Conservation (phyloP, 148 eudicot species). For the Suaeda aralocaspica region DNA sequence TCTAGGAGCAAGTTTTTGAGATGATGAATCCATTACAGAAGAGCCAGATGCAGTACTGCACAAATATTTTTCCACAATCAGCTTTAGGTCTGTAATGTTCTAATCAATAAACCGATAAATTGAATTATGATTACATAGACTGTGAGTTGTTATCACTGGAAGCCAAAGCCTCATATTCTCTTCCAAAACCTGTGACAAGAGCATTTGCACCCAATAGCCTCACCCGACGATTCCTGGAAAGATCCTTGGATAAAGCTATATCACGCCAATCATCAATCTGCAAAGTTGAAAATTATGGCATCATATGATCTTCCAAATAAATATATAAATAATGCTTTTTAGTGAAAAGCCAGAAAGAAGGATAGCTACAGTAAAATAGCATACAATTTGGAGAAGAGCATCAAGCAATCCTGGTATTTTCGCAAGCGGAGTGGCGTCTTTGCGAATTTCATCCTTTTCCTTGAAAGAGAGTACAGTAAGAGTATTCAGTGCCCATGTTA, state of each 20-base stretch:
- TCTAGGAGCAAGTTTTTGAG: conserved; percentile 46
- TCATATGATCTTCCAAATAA: neutral
- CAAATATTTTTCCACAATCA: conserved; percentile 21
- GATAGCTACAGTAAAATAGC: conserved; percentile 26
- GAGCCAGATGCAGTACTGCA: conserved; percentile 54
- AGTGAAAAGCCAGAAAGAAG: neutral
- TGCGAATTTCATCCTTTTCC: conserved; percentile 93
- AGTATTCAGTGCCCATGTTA: conserved; percentile 90
- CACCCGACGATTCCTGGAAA: conserved; percentile 57
- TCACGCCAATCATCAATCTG: conserved; percentile 99
- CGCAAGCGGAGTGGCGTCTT: conserved; percentile 87
- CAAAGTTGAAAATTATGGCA: conserved; percentile 14
- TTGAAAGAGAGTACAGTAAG: conserved; percentile 87
- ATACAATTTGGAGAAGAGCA: conserved; percentile 95
- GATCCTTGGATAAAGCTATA: conserved; percentile 74
- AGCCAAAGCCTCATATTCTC: conserved; percentile 59
- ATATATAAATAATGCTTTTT: too few relatives aligned
- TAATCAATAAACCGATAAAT: neutral
- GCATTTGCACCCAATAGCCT: conserved; percentile 75
- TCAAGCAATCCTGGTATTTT: conserved; percentile 89
- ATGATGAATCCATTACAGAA: conserved; percentile 45
- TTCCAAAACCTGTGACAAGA: conserved; percentile 84
- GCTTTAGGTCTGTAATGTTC: neutral
- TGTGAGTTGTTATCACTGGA: conserved; percentile 37
- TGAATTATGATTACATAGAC: conserved; percentile 42